phyloP scores from a whole-genome alignment of 2,329 filamentous ascomycete species.

The Talaromyces sp. region DNA sequence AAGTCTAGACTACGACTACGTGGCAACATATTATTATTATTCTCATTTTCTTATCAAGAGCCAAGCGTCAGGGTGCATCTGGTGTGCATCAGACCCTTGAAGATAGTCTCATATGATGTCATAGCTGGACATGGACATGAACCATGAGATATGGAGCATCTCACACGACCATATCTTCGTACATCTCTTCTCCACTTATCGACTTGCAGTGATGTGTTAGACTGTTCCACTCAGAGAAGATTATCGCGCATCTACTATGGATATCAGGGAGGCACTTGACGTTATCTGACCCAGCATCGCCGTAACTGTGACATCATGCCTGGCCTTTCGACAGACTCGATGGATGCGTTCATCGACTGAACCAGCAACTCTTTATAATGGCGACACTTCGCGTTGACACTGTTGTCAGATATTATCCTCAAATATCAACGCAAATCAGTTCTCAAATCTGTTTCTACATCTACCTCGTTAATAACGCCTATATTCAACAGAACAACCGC shows the following conservation, averaged over 20 bases:
- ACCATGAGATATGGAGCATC: background rate
- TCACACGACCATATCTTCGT: background rate
- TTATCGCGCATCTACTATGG: background rate
- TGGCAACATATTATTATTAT: background rate
- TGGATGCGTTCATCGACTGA: background rate
- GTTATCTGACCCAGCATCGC: conserved; percentile 17
- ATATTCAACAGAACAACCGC: background rate
- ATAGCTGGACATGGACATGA: background rate
- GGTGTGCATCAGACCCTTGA: background rate
- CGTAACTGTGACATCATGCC: conserved; percentile 36
- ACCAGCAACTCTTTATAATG: background rate
- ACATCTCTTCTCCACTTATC: background rate
- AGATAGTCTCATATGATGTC: conserved; percentile 10
- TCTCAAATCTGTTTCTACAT: background rate
- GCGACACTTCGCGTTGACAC: conserved; percentile 25
- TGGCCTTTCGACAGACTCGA: background rate
- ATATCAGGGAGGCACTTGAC: conserved; percentile 11
- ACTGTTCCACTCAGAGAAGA: background rate
- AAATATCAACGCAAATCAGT: background rate
- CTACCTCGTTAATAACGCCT: background rate
- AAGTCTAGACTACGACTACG: background rate
- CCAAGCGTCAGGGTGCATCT: background rate
- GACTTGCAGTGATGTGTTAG: background rate
- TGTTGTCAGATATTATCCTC: background rate
- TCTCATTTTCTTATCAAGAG: background rate